Base-by-base conservation (phyloP, 2,329 filamentous ascomycete genomes). In the Allantophomopsis lycopodina region DNA sequence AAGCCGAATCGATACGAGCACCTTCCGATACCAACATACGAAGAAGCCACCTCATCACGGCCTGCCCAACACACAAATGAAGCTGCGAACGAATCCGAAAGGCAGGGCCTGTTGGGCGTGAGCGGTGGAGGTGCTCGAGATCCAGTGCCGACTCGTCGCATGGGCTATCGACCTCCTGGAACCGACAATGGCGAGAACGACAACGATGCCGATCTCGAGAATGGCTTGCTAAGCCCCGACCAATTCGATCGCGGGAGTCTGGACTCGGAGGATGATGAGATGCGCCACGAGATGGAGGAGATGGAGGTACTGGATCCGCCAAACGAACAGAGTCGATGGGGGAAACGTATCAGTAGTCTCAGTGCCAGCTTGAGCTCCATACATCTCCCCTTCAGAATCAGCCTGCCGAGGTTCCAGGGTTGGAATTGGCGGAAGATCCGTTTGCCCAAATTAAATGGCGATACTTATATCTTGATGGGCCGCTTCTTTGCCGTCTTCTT, bases 201-300 rank as follows among this genome's bases (percentile, higher is more conserved):
- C 5, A 37, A 34, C 16, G 45, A 49, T 31, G 46, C 49, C 11
- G 53, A 49, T 39, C 46, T 52, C 32, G 51, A 58, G 33, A 4
- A 28, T 28, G 51, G 54, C 32, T 51, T 52, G 43, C 49, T 50
- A 62, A 59, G 63, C 69, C 47, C 78, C 71, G 50, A 65, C 63
- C 43, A 63, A 64, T 36, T 74, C 71, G 44, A 65, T 65, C 37
- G 60, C 56, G 64, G 73, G 60, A 59, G 69, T 54, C 60, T 69
- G 32, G 55, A 58, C 39, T 63, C 64, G 23, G 71, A 83, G 47
- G 65, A 66, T 37, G 75, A 73, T 23, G 75, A 78, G 46, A 70
- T 91, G 50, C 77, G 84, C 46, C 73, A 81, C 48, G 84, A 91
- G 60, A 80, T 96, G 64, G 76, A 93, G 55, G 83, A 95, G 69